Evolutionary conservation across 768 basidiomycete species (phyloP).

Genomic region (Leccinum sublutescens): DNA sequence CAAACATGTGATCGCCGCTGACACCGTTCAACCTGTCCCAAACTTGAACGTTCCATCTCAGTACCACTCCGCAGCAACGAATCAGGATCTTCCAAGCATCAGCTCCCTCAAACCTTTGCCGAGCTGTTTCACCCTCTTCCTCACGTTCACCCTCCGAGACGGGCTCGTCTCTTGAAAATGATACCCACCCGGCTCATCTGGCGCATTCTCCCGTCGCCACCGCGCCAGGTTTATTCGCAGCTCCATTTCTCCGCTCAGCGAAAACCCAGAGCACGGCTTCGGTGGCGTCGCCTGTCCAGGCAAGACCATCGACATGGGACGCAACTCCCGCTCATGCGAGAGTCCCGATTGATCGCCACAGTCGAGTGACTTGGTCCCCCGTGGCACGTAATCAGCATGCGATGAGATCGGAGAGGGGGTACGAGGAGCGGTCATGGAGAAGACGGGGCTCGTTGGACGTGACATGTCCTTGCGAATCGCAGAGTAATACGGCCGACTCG

Average conservation of each 20-base stretch:
- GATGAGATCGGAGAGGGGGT: slow-evolving; percentile 29
- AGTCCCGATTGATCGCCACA: slow-evolving; percentile 22
- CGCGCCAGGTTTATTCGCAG: slow-evolving; percentile 53
- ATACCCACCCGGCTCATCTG: slow-evolving; percentile 31
- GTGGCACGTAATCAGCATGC: slow-evolving; percentile 21
- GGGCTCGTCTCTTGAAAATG: slow-evolving; percentile 29
- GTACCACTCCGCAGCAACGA: background rate
- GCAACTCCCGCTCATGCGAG: slow-evolving; percentile 19
- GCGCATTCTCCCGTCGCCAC: slow-evolving; percentile 32
- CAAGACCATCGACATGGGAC: slow-evolving; percentile 30
- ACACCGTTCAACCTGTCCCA: background rate
- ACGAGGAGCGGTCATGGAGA: slow-evolving; percentile 25
- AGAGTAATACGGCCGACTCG: slow-evolving; percentile 53
- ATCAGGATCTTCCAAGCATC: slow-evolving; percentile 27
- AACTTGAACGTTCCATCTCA: too few relatives aligned
- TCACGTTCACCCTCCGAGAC: slow-evolving; percentile 23
- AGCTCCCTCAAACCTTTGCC: slow-evolving; percentile 33
- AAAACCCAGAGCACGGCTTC: slow-evolving; percentile 39
- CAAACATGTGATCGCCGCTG: slow-evolving; percentile 14
- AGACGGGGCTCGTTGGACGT: slow-evolving; percentile 37
- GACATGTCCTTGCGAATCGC: slow-evolving; percentile 51
- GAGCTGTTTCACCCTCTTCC: slow-evolving; percentile 28
- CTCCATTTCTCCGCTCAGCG: slow-evolving; percentile 60
- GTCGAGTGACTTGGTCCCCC: slow-evolving; percentile 36
- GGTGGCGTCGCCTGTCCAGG: slow-evolving; percentile 21